Evolutionary conservation across 2,329 filamentous ascomycete genomes (phyloP).

Genomic region (Alternaria sp.): DNA sequence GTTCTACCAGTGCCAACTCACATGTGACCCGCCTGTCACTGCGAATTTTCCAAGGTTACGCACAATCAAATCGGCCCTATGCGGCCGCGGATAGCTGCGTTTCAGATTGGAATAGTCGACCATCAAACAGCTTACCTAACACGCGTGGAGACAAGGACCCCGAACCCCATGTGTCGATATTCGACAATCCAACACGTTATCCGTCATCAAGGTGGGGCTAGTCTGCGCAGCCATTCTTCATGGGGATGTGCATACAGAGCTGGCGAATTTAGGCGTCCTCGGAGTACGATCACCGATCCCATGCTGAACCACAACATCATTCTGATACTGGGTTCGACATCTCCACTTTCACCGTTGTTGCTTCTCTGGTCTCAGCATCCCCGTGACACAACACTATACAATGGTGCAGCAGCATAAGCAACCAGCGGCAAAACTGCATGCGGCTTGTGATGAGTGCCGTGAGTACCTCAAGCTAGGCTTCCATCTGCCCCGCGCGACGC

Average conservation of each 20-base stretch:
- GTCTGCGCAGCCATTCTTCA: not conserved
- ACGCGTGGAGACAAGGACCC: not conserved
- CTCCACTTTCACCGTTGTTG: not conserved
- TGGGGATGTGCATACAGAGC: constrained; percentile 6
- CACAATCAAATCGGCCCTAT: not conserved
- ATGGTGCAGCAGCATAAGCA: constrained; percentile 24
- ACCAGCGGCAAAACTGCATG: constrained; percentile 35
- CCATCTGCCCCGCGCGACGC: not conserved
- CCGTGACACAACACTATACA: not conserved
- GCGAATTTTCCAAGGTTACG: not conserved
- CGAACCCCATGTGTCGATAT: not conserved
- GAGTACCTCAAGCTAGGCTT: constrained; percentile 20
- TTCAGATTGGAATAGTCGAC: not conserved
- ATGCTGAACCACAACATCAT: not conserved
- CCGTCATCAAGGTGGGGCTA: constrained; percentile 5
- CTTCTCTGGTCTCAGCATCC: not conserved
- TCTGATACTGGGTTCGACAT: not conserved
- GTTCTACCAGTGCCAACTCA: not conserved
- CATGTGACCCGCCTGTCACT: not conserved
- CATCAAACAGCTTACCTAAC: not conserved
- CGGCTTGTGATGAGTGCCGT: constrained; percentile 48
- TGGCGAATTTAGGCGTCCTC: not conserved
- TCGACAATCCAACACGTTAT: not conserved
- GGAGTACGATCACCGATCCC: not conserved
- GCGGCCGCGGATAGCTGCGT: constrained; percentile 10